Base-by-base conservation (phyloP, 1,139 yeast species). In the Debaryomyces coudertii region DNA sequence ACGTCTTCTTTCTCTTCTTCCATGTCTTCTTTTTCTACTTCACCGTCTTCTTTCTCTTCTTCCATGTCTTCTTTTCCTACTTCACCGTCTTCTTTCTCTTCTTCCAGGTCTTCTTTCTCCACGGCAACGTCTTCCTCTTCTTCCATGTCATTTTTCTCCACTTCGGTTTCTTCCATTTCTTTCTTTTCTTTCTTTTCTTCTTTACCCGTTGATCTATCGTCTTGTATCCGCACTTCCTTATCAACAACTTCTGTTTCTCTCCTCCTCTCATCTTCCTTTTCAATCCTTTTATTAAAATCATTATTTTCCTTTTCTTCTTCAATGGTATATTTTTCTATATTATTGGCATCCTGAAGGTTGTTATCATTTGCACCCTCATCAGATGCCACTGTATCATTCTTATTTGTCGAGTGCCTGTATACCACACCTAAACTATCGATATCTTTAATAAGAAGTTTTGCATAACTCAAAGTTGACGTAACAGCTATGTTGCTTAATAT, bases 401-500 rank as follows among this genome's bases (percentile, higher is more conserved):
- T 22, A 33, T 20, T 39, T 14, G 20, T 40, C 12, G 35, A n/a
- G 5, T 20, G 33, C 11, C 34, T 18, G 18, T 38, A 29, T 34
- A 36, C 24, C n/a, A 27, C 12, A 7, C 34, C 18, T 14, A 38
- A 28, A 24, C 65, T 71, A 45, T 66, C 65, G 22, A 70, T 60
- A 45, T 62, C 57, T 39, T 60, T 62, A 22, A 66, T 48, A 45
- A 71, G 55, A 33, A 55, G 52, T 31, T 56, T 54, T 2, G 66
- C 55, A 47, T 71, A 69, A 25, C 55, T 50, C 43, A 56, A 50
- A 0, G 68, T 52, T 1, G 70, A 60, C 4, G 59, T 55, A 5
- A 68, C 54, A 1, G 70, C 60, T 2, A 67, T 57, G 20, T 56
- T 48, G 40, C 63, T 62, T 51, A 71, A 55, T n/a, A 48, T 47